phyloP scores from a whole-genome alignment of 495 filamentous ascomycete species.

The Aspergillus affinis region DNA sequence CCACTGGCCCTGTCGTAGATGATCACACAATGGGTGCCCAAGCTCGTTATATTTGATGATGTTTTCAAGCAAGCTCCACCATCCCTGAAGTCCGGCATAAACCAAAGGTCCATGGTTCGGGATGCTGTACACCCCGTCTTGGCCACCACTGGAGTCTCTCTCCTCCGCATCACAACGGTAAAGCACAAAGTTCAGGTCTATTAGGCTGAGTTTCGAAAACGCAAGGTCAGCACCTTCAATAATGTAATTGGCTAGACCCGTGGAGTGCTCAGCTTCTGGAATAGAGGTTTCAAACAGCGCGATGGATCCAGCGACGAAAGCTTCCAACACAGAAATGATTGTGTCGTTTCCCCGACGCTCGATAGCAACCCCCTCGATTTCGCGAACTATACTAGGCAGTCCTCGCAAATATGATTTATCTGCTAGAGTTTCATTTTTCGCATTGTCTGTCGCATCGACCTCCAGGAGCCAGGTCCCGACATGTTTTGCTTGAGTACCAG shows the following conservation, averaged over 20 bases:
- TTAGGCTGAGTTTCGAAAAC: slow-evolving; percentile 67
- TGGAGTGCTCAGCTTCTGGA: slow-evolving; percentile 73
- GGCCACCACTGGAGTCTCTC: slow-evolving; percentile 70
- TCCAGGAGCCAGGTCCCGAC: slow-evolving; percentile 88
- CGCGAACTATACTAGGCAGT: slow-evolving; percentile 74
- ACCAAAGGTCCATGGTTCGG: slow-evolving; percentile 81
- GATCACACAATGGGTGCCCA: slow-evolving; percentile 87
- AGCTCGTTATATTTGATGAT: slow-evolving; percentile 89
- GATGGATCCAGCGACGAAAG: slow-evolving; percentile 89
- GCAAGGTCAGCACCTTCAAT: slow-evolving; percentile 78
- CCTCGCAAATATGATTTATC: slow-evolving; percentile 74
- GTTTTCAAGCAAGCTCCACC: slow-evolving; percentile 90
- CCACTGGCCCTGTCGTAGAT: slow-evolving; percentile 91
- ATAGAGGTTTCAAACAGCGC: slow-evolving; percentile 96
- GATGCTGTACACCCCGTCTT: slow-evolving; percentile 85
- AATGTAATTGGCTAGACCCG: slow-evolving; percentile 78
- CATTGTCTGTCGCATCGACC: slow-evolving; percentile 68
- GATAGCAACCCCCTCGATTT: slow-evolving; percentile 67
- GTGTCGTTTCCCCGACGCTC: slow-evolving; percentile 68
- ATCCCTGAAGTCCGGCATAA: slow-evolving; percentile 96
- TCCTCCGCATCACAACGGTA: slow-evolving; percentile 95
- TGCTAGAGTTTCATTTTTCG: slow-evolving; percentile 58
- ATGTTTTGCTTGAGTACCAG: slow-evolving; percentile 70
- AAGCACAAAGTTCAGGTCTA: slow-evolving; percentile 88
- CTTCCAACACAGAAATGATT: slow-evolving; percentile 74